Conservation (phyloP, 768 basidiomycete species). For the Coprinellus aureogranulatus region DNA sequence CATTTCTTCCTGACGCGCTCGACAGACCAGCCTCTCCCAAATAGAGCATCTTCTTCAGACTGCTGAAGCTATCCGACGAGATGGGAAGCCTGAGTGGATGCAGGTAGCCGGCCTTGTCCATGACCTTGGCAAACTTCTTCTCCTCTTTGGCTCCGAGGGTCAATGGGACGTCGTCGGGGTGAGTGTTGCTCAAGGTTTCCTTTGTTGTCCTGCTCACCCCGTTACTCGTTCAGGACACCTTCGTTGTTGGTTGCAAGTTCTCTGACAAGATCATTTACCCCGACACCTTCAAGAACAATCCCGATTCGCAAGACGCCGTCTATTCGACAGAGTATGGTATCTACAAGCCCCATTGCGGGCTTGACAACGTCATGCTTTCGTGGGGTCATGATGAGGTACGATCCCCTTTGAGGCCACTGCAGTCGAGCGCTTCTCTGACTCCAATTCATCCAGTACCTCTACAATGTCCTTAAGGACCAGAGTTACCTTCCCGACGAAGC, state of each 20-base stretch:
- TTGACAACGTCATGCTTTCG: conserved; percentile 83
- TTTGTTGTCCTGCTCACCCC: conserved; percentile 13
- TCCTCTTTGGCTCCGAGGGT: conserved; percentile 80
- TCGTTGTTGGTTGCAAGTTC: conserved; percentile 81
- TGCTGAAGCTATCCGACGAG: conserved; percentile 83
- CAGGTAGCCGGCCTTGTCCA: conserved; percentile 85
- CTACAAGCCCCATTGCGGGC: conserved; percentile 74
- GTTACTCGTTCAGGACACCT: conserved; percentile 37
- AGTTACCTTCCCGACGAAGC: conserved; percentile 76
- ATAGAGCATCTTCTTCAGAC: conserved; percentile 91
- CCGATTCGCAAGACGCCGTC: conserved; percentile 60
- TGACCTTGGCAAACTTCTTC: conserved; percentile 85
- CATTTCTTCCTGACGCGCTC: conserved; percentile 9
- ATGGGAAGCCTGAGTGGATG: conserved; percentile 92
- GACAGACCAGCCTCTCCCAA: conserved; percentile 72
- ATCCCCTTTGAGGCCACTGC: conserved; percentile 5
- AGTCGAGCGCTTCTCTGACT: conserved; percentile 7
- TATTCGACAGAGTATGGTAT: conserved; percentile 75
- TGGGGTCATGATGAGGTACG: conserved; percentile 91
- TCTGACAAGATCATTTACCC: conserved; percentile 82
- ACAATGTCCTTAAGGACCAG: conserved; percentile 81
- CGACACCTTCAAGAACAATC: conserved; percentile 72
- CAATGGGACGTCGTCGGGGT: conserved; percentile 96
- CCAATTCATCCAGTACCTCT: conserved; percentile 60
- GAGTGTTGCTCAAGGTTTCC: conserved; percentile 22